Base-by-base conservation (phyloP, 108 stramenopile genomes). In the Chaetoceros muelleri region DNA sequence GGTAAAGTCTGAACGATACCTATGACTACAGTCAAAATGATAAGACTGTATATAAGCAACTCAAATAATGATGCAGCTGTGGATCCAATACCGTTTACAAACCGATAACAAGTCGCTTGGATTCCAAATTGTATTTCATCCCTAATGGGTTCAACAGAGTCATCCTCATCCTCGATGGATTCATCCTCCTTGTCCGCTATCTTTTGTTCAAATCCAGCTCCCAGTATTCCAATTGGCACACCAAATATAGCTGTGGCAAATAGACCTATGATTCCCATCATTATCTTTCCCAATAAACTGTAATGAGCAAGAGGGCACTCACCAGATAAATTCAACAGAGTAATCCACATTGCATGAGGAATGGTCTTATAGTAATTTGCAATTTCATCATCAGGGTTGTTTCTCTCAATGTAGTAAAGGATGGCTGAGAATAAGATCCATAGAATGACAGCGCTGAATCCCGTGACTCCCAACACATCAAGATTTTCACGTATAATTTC, bases 331-430 rank as follows among this genome's bases (percentile, higher is more conserved):
- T 95, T 95, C 24, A 95, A 61, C 13, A 95, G 66, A 2, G 94
- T 92, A 17, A 95, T 76, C 94, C 94, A 95, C 94, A 95, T 95
- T 17, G 85, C 54, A 64, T 90, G 72, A 2, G 90, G 90, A n/a
- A 92, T 77, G 21, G 81, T 84, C 30, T 72, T 88, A 65, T 86
- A 92, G 65, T 84, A 85, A 17, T 58, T 44, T 24, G 72, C 66
- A 76, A 95, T 86, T 51, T 90, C 87, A 5, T 62, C 57, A 60
- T 95, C 90, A 0, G 80, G 82, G 52, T 80, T 88, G 58, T 85
- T 64, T 28, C 89, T 72, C 58, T 95, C 94, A 13, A 88, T 85
- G 40, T 75, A 66, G 60, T 89, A 95, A 53, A 92, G 65, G 23
- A 82, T 57, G 1, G 83, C 71, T n/a, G 65, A 62, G 57, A 87